These are phyloP conservation scores for Mimosa pudica DNA, from an alignment of 306 rosid genomes.

Conservation along the genomic window DNA sequence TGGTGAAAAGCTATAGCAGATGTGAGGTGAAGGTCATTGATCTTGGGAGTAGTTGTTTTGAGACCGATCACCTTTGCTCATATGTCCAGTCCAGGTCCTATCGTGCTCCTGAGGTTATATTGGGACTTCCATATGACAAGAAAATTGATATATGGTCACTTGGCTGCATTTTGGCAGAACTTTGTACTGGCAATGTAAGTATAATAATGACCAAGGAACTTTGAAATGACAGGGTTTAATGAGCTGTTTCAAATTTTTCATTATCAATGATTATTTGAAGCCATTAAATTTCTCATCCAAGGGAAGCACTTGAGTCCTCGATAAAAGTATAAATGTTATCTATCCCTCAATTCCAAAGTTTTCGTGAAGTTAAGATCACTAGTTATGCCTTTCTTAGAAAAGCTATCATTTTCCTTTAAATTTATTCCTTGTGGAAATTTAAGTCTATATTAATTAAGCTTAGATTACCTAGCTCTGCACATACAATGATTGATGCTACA, in stretches of 20 bases:
- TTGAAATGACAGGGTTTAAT: conserved; percentile 1
- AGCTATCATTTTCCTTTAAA: neutral
- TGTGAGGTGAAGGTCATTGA: conserved; percentile 99
- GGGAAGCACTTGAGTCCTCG: neutral
- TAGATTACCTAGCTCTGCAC: neutral
- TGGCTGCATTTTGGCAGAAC: conserved; percentile 99
- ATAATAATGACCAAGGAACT: conserved; percentile 27
- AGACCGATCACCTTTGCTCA: conserved; percentile 98
- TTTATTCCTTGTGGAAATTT: conserved; percentile 18
- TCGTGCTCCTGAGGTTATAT: conserved; percentile 99
- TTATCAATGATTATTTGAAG: neutral
- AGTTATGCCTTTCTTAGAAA: conserved; percentile 15
- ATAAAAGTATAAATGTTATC: conserved; percentile 14
- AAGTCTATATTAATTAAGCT: conserved; percentile 6
- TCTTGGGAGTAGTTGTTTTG: conserved; percentile 99
- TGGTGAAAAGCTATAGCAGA: conserved; percentile 97
- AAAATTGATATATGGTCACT: conserved; percentile 99
- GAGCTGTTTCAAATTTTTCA: neutral
- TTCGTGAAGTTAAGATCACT: neutral
- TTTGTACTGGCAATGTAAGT: conserved; percentile 97
- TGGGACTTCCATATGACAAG: conserved; percentile 94
- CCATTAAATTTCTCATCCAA: neutral
- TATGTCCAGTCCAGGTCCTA: conserved; percentile 98
- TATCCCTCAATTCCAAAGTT: neutral
- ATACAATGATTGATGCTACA: neutral